Conservation (phyloP, 345 rosid species). For the Linum tenue region DNA sequence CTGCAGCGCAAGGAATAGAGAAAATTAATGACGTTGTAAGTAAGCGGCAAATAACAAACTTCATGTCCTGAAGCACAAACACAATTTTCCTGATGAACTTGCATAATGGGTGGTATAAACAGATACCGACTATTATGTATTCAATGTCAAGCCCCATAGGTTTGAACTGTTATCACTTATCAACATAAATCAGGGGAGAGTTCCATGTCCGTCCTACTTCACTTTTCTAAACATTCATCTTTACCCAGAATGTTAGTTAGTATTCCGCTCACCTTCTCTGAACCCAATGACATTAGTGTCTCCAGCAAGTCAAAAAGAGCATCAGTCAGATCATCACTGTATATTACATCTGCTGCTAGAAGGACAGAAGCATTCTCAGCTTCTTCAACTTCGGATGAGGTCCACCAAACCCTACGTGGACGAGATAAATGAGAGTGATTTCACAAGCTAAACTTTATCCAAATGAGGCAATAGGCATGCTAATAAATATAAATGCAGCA, state of each 20-base stretch:
- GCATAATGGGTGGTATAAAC: background rate
- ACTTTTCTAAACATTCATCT: background rate
- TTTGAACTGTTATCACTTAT: background rate
- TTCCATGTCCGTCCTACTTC: background rate
- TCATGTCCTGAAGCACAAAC: too few species aligned
- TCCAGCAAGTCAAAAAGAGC: conserved; percentile 37
- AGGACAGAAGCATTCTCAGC: conserved; percentile 40
- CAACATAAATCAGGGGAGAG: background rate
- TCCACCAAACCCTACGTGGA: conserved; percentile 41
- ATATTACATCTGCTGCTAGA: conserved; percentile 63
- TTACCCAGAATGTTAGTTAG: background rate
- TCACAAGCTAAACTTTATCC: background rate
- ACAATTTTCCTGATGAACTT: too few species aligned
- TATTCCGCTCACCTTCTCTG: conserved; percentile 28
- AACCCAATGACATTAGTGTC: conserved; percentile 39
- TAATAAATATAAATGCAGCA: background rate
- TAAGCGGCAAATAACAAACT: background rate
- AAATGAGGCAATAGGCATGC: background rate
- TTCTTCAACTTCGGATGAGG: conserved; percentile 38
- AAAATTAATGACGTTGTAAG: background rate
- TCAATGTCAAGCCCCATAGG: background rate
- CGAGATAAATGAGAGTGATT: conserved; percentile 1
- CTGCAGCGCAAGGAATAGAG: conserved; percentile 21
- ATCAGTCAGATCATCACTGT: conserved; percentile 54
- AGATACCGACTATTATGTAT: background rate